A percentile compares a stretch with the other conserved stretches of the same genome.
These are phyloP conservation scores for Trapa incisa DNA, from an alignment of 345 rosid genomes.

Conservation along the genomic window DNA sequence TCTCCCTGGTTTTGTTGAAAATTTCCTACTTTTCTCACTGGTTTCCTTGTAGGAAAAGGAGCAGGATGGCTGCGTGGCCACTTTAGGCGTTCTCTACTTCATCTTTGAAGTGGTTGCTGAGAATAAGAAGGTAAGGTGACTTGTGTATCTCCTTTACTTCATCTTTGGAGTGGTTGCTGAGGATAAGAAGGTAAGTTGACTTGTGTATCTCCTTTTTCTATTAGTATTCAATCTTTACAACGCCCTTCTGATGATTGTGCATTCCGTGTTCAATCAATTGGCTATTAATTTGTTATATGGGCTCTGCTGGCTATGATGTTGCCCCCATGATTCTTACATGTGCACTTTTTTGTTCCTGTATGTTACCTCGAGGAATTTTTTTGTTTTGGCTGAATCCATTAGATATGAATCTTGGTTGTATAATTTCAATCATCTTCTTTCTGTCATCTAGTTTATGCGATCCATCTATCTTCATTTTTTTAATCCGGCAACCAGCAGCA, in stretches of 20 bases:
- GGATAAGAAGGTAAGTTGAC: constrained; percentile 53
- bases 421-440: neutral
- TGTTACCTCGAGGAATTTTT: too few species aligned
- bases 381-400: too few species aligned
- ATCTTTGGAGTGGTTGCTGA: constrained; percentile 66
- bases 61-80: constrained; percentile 48
- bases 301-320: neutral
- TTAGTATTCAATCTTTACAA: too few species aligned
- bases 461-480: neutral
- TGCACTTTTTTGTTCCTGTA: too few species aligned
- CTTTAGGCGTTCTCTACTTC: constrained; percentile 53
- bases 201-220: too few species aligned
- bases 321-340: too few species aligned
- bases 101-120: constrained; percentile 65
- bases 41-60: neutral
- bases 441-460: neutral
- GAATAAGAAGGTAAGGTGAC: constrained; percentile 55
- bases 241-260: too few species aligned
- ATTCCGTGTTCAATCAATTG: too few species aligned
- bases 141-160: constrained; percentile 19
- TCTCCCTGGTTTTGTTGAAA: neutral
- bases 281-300: neutral
- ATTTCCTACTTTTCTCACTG: neutral
- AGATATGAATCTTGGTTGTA: neutral
- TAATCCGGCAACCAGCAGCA: constrained; percentile 41